phyloP scores from a whole-genome alignment of 768 basidiomycete genomes.

The Harrya chromipes region DNA sequence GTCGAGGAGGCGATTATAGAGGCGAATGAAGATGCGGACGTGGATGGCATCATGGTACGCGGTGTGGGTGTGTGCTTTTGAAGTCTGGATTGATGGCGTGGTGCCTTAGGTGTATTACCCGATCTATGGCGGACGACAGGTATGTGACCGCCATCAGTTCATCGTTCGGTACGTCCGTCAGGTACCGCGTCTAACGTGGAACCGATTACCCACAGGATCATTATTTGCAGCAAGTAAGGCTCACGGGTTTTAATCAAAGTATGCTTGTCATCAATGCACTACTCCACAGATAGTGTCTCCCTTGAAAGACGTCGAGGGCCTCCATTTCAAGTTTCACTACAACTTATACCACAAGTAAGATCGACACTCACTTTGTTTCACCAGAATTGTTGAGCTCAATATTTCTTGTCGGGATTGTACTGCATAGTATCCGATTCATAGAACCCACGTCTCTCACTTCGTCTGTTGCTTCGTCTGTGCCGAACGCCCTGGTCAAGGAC shows the following conservation, averaged over 20 bases:
- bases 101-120: constrained; percentile 84
- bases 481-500: constrained; percentile 34
- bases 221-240: constrained; percentile 85
- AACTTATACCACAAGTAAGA: constrained; percentile 92
- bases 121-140: constrained; percentile 88
- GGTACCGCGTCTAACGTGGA: constrained; percentile 1
- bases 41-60: constrained; percentile 94
- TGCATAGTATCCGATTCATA: constrained; percentile 86
- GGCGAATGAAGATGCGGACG: constrained; percentile 81
- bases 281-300: constrained; percentile 78
- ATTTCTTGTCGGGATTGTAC: neutral
- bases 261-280: neutral
- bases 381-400: neutral
- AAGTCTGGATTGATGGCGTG: neutral
- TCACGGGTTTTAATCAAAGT: too few species aligned
- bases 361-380: neutral
- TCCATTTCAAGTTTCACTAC: constrained; percentile 94
- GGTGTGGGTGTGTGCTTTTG: neutral
- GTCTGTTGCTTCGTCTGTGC: constrained; percentile 35
- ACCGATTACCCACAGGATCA: constrained; percentile 60
- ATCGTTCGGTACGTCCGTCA: neutral
- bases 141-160: constrained; percentile 33
- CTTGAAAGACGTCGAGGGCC: constrained; percentile 95
- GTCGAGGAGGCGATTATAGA: constrained; percentile 96
- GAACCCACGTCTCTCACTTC: constrained; percentile 67